Conservation (phyloP, 805 yeast species). For the Isabelozyma pseudorhagii region DNA sequence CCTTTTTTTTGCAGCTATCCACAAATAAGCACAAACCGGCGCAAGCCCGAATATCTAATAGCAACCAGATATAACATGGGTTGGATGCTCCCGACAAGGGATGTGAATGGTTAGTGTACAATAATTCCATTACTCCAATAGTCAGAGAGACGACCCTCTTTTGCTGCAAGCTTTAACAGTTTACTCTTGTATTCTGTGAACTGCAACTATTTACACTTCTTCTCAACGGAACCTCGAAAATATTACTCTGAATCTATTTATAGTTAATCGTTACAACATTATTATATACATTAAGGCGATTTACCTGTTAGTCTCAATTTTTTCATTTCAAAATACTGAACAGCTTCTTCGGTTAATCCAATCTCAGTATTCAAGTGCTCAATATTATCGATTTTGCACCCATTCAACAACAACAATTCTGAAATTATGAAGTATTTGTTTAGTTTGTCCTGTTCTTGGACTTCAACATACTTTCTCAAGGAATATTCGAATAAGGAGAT, state of each 20-base stretch:
- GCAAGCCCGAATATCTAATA: no score
- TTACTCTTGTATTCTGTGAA: no score
- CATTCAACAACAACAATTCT: conserved; percentile 58
- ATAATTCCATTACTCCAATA: neutral
- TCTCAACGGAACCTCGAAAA: no score
- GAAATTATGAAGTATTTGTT: conserved; percentile 43
- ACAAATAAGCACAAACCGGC: no score
- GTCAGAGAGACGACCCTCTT: neutral
- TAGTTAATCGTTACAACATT: neutral
- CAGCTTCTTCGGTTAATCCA: conserved; percentile 45
- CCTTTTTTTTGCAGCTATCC: no score
- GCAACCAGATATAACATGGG: no score
- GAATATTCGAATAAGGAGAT: conserved; percentile 47
- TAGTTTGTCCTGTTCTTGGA: conserved; percentile 14
- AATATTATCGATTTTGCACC: conserved; percentile 42
- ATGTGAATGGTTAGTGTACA: no score
- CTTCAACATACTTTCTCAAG: conserved; percentile 41
- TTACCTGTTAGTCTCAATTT: conserved; percentile 8
- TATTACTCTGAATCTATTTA: no score
- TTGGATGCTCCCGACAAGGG: no score
- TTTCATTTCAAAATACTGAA: conserved; percentile 47
- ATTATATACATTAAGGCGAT: neutral
- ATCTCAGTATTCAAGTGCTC: conserved; percentile 23
- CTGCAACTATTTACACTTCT: no score
- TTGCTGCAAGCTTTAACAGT: neutral